phyloP scores from a whole-genome alignment of 345 rosid genomes.

The Triadica sebifera region DNA sequence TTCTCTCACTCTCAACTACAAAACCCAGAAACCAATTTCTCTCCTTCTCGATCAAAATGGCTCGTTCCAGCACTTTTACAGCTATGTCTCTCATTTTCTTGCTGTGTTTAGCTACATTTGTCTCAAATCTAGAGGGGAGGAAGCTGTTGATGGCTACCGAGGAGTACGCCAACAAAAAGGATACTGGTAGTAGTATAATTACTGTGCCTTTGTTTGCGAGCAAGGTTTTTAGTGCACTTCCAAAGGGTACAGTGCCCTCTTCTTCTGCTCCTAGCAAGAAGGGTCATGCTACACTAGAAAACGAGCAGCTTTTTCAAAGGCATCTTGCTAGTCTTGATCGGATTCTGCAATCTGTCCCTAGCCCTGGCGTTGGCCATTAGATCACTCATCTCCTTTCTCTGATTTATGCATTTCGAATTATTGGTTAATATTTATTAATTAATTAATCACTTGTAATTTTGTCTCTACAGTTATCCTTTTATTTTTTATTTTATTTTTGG shows the following conservation, averaged over 20 bases:
- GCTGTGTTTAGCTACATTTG: constrained; percentile 27
- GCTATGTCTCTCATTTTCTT: constrained; percentile 32
- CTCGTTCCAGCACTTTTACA: constrained; percentile 26
- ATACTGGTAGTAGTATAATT: not conserved
- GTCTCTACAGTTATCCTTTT: constrained; percentile 1
- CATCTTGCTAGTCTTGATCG: constrained; percentile 62
- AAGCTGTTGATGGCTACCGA: constrained; percentile 28
- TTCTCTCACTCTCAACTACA: constrained; percentile 9
- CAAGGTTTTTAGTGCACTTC: constrained; percentile 49
- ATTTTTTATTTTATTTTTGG: not conserved
- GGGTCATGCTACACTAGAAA: constrained; percentile 48
- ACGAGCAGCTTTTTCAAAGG: constrained; percentile 49
- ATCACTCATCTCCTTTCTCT: not conserved
- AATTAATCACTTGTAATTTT: not conserved
- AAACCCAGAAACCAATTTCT: constrained; percentile 16
- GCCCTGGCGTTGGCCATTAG: constrained; percentile 80
- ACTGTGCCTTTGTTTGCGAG: constrained; percentile 22
- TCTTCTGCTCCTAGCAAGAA: constrained; percentile 65
- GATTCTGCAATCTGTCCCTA: constrained; percentile 71
- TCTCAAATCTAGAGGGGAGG: constrained; percentile 42
- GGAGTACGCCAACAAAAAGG: constrained; percentile 8
- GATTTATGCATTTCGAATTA: not conserved
- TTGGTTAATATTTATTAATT: not conserved
- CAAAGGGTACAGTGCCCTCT: constrained; percentile 54
- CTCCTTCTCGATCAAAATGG: constrained; percentile 34